These are phyloP conservation scores for Sporothrix schenckii DNA, from an alignment of 2,329 filamentous ascomycete species.

Conservation along the genomic window DNA sequence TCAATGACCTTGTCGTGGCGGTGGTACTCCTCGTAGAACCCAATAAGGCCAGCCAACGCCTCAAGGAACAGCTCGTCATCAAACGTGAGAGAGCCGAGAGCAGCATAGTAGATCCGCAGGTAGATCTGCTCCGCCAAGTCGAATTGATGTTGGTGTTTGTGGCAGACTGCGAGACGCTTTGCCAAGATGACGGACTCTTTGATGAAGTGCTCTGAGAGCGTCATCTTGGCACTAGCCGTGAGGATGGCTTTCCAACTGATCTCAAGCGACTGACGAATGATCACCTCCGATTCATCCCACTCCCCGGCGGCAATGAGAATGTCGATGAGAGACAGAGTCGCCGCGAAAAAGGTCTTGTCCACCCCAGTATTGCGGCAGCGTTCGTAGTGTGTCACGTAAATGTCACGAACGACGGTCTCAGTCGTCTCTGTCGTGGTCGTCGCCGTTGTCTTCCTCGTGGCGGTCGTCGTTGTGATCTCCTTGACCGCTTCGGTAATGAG, in stretches of 20 bases:
- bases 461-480: constrained; percentile 45
- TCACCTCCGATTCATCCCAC: constrained; percentile 45
- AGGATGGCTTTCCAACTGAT: constrained; percentile 47
- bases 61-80: constrained; percentile 42
- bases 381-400: constrained; percentile 39
- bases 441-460: constrained; percentile 43
- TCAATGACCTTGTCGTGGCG: constrained; percentile 47
- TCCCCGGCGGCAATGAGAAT: constrained; percentile 42
- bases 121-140: constrained; percentile 47
- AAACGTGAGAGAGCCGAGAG: constrained; percentile 40
- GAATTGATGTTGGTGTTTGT: constrained; percentile 44
- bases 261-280: constrained; percentile 45
- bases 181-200: constrained; percentile 44
- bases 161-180: constrained; percentile 44
- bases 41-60: constrained; percentile 41
- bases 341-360: constrained; percentile 44
- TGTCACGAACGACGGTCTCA: constrained; percentile 41
- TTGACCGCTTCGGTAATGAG: constrained; percentile 48
- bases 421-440: constrained; percentile 44
- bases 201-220: constrained; percentile 40
- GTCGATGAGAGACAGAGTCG: constrained; percentile 44
- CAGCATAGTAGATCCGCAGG: constrained; percentile 45
- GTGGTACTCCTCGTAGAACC: constrained; percentile 45
- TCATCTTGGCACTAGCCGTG: constrained; percentile 41
- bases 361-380: constrained; percentile 43